These are phyloP conservation scores for Radiomyces spectabilis DNA, from an alignment of 192 early-diverging fungal species.

Conservation along the genomic window DNA sequence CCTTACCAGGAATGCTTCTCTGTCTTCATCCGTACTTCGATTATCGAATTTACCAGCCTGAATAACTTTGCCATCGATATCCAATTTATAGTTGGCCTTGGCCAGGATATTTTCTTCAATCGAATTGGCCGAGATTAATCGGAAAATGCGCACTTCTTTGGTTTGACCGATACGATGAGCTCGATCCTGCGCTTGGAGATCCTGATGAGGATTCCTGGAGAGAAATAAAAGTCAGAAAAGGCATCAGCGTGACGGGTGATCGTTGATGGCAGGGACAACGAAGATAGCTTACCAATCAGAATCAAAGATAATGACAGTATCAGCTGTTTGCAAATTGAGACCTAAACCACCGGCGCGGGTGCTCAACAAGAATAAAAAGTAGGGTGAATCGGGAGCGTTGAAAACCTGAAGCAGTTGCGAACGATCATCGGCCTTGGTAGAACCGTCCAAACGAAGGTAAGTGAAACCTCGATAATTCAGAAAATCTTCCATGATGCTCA, in stretches of 20 bases:
- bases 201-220: slow-evolving; percentile 89
- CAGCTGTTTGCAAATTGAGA: slow-evolving; percentile 92
- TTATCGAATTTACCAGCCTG: slow-evolving; percentile 99
- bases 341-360: slow-evolving; percentile 96
- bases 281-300: slow-evolving; percentile 91
- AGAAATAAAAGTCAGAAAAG: too few species aligned
- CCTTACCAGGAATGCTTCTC: slow-evolving; percentile 72
- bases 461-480: slow-evolving; percentile 62
- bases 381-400: slow-evolving; percentile 72
- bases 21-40: slow-evolving; percentile 88
- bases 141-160: slow-evolving; percentile 93
- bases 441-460: slow-evolving; percentile 87
- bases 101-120: slow-evolving; percentile 93
- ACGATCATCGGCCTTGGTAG: slow-evolving; percentile 86
- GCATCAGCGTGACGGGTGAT: too few species aligned
- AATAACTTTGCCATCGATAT: slow-evolving; percentile 97
- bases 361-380: slow-evolving; percentile 87
- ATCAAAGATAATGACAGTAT: slow-evolving; percentile 98
- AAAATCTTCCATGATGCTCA: slow-evolving; percentile 97
- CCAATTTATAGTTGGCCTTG: slow-evolving; percentile 90
- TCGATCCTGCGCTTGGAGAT: slow-evolving; percentile 98
- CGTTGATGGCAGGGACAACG: too few species aligned
- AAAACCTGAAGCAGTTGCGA: slow-evolving; percentile 71
- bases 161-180: slow-evolving; percentile 99
- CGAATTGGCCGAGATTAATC: slow-evolving; percentile 83